Base-by-base conservation (phyloP, 257 asterid genomes). In the Mitragyna speciosa region DNA sequence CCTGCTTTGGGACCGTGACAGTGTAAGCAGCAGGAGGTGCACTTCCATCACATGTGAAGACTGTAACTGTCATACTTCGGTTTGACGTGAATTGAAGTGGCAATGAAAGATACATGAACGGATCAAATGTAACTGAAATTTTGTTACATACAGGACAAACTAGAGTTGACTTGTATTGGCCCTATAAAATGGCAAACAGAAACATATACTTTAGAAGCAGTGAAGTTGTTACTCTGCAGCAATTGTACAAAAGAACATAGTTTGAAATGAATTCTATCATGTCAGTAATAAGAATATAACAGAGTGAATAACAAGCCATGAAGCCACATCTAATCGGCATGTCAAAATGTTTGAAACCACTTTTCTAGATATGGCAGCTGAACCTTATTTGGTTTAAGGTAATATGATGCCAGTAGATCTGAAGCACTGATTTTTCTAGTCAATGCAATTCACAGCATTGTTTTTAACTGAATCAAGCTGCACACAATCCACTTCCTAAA, bases 101-200 rank as follows among this genome's bases (percentile, higher is more conserved):
- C 89, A 96, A 76, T 72, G 99, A 96, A 58, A 96, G 93, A 80
- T 96, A 96, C 99, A 96, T 96, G 91, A 94, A 94, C 24, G 99
- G 99, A 86, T 96, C 99, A 68, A 96, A 96, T 76, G 98, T 96
- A 59, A 96, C 91, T 7, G 99, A 96, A 79, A 96, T 93, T 86
- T 96, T 96, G 82, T 90, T 89, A 84, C 99, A 96, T 67, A 83
- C 89, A 82, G 99, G 99, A 86, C 99, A 96, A 73, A 96, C 97
- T 75, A 96, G 91, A 81, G 99, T 96, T 59, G 99, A 96, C 89
- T 96, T 96, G 92, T 91, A 96, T 81, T 96, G 99, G 79, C 99
- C 99, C 99, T 96, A 92, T 78, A 85, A 83, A 87, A 85, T 7
- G 31, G 77, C 12, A 48, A 64, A 76, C 64, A 66, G 65, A 72